A percentile compares a stretch with the other conserved stretches of the same genome.
Conservation (phyloP, 352 stramenopile genomes). For the Pythium rhizo-oryzae region DNA sequence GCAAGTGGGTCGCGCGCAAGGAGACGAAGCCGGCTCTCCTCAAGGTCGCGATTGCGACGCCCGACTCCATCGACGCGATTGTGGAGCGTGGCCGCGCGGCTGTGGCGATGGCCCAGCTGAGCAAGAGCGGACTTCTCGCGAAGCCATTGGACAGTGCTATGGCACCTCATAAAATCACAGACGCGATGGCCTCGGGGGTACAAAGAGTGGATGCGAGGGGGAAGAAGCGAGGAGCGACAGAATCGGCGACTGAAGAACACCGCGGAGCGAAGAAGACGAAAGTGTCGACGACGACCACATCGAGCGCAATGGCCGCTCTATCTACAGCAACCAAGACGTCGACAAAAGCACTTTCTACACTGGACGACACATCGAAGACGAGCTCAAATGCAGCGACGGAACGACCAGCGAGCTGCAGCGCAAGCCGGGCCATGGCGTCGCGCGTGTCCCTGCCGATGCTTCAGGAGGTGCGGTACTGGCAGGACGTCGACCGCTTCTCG, state of each 20-base stretch:
- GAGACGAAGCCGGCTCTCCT: slow-evolving; percentile 24
- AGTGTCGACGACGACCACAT: background rate
- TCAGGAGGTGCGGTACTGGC: slow-evolving; percentile 29
- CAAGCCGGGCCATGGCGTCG: background rate
- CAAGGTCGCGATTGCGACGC: slow-evolving; percentile 11
- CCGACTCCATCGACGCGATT: slow-evolving; percentile 16
- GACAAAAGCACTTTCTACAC: background rate
- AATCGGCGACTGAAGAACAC: background rate
- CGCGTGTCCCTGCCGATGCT: slow-evolving; percentile 9
- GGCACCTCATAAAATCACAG: too few relatives aligned
- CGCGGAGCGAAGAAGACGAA: background rate
- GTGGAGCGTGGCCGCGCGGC: background rate
- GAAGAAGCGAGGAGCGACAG: background rate
- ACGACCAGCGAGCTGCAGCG: background rate
- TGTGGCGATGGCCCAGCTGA: background rate
- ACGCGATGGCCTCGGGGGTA: background rate
- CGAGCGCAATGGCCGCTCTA: background rate
- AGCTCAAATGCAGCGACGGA: background rate
- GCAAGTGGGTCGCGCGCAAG: slow-evolving; percentile 21
- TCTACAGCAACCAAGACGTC: background rate
- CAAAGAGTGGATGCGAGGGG: background rate
- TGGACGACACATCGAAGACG: background rate
- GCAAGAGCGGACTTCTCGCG: background rate
- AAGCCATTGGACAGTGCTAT: background rate
- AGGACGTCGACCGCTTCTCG: slow-evolving; percentile 32